These are phyloP conservation scores for Agaricus blazei DNA, from an alignment of 768 basidiomycete genomes.

Conservation along the genomic window DNA sequence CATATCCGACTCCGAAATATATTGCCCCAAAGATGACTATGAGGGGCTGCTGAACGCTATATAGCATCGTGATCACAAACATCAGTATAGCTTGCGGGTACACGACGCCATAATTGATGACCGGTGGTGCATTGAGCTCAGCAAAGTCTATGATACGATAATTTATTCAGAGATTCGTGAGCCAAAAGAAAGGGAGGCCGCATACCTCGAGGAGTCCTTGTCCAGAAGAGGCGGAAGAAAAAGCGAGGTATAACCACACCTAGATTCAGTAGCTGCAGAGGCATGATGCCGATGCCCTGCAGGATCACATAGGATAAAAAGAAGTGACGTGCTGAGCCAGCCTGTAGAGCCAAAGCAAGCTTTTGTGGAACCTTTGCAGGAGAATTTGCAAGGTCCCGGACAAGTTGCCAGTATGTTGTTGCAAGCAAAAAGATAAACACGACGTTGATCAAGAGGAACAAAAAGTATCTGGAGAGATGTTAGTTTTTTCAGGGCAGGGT, in stretches of 20 bases:
- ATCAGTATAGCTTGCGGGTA: constrained; percentile 96
- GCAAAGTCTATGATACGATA: constrained; percentile 68
- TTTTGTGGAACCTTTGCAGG: constrained; percentile 95
- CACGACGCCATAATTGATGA: constrained; percentile 96
- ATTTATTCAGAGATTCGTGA: neutral
- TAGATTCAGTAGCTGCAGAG: constrained; percentile 88
- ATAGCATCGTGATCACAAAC: constrained; percentile 91
- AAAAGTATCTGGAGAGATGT: constrained; percentile 65
- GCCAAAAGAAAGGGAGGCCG: neutral
- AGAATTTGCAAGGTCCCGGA: constrained; percentile 87
- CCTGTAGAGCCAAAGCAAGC: constrained; percentile 77
- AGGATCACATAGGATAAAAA: constrained; percentile 82
- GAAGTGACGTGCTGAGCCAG: constrained; percentile 76
- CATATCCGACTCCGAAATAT: constrained; percentile 94
- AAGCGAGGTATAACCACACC: constrained; percentile 82
- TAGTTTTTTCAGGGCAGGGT: neutral
- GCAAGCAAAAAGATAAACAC: constrained; percentile 93
- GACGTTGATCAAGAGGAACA: constrained; percentile 88
- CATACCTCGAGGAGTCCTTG: constrained; percentile 86
- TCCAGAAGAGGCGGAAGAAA: constrained; percentile 69
- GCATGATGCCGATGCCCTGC: constrained; percentile 94
- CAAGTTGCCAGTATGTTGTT: constrained; percentile 87
- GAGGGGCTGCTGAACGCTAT: constrained; percentile 93
- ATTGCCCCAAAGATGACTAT: constrained; percentile 93
- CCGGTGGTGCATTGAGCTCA: constrained; percentile 94